Evolutionary conservation across 305 asterid species (phyloP).

Genomic region (Solanum chacoense): DNA sequence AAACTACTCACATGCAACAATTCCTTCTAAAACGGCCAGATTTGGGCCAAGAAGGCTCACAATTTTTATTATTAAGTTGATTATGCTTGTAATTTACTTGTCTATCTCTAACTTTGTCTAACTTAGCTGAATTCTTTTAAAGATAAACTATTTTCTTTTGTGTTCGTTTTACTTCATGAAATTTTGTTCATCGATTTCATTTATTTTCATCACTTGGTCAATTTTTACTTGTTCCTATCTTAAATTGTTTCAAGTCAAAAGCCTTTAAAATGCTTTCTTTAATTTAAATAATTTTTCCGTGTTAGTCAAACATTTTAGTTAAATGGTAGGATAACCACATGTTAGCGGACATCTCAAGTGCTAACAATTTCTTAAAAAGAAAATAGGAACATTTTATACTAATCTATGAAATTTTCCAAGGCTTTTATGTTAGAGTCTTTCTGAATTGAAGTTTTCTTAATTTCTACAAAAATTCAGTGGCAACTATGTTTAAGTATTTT

Average conservation of each 20-base stretch:
- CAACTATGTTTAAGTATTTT: not conserved
- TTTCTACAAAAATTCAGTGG: not conserved
- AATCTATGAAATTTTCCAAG: not conserved
- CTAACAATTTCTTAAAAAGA: not conserved
- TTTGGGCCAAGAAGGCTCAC: not conserved
- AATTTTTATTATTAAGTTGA: too few species aligned
- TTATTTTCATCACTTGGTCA: not conserved
- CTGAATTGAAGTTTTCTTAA: not conserved
- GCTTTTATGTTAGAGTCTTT: not conserved
- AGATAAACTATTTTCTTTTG: not conserved
- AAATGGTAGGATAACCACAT: not conserved
- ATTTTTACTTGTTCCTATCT: not conserved
- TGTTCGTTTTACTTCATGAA: too few species aligned
- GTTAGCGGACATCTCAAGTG: not conserved
- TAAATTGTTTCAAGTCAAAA: not conserved
- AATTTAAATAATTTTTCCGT: not conserved
- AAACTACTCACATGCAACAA: too few species aligned
- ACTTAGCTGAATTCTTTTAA: not conserved
- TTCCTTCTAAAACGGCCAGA: too few species aligned
- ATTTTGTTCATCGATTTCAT: not conserved
- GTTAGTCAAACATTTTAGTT: not conserved
- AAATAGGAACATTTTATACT: not conserved
- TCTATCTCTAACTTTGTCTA: not conserved
- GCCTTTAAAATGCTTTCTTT: not conserved
- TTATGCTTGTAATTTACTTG: not conserved